These are phyloP conservation scores for Coniferiporia sulphurascens DNA, from an alignment of 1,284 basidiomycete genomes.

Conservation along the genomic window DNA sequence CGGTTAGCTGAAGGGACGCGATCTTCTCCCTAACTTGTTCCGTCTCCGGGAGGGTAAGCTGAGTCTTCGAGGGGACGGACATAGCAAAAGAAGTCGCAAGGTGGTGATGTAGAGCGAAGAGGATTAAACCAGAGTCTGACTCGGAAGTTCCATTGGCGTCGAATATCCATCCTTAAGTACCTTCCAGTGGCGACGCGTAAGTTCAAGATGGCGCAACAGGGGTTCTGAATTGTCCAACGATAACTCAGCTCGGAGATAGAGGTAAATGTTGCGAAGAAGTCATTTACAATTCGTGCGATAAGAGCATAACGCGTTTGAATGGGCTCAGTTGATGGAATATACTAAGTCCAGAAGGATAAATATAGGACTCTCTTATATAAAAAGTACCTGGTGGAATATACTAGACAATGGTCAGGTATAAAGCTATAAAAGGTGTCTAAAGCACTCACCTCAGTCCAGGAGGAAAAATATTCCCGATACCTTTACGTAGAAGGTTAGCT, in stretches of 20 bases:
- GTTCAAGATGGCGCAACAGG: neutral
- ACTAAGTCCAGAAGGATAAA: too few relatives aligned
- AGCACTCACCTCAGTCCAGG: too few relatives aligned
- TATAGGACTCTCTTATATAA: too few relatives aligned
- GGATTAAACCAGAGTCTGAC: neutral
- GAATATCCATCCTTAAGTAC: neutral
- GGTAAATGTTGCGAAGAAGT: neutral
- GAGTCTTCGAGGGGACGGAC: slow-evolving; percentile 6
- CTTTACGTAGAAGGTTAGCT: too few relatives aligned
- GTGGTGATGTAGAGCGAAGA: neutral
- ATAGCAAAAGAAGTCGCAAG: too few relatives aligned
- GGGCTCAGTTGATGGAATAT: too few relatives aligned
- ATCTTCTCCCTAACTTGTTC: slow-evolving; percentile 7
- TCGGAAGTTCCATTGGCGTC: neutral
- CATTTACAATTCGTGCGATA: neutral
- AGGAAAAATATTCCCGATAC: too few relatives aligned
- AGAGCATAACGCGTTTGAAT: too few relatives aligned
- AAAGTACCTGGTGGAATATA: too few relatives aligned
- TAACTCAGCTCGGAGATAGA: neutral
- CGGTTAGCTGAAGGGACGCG: slow-evolving; percentile 7
- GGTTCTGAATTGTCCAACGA: neutral
- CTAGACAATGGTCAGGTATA: too few relatives aligned
- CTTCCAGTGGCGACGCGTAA: neutral
- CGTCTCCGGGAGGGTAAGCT: slow-evolving; percentile 10
- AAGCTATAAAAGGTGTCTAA: too few relatives aligned